Percentiles rank a stretch among this genome's conserved stretches.
Conservation (phyloP, 208 protist species). For the Naegleria lovaniensis region DNA sequence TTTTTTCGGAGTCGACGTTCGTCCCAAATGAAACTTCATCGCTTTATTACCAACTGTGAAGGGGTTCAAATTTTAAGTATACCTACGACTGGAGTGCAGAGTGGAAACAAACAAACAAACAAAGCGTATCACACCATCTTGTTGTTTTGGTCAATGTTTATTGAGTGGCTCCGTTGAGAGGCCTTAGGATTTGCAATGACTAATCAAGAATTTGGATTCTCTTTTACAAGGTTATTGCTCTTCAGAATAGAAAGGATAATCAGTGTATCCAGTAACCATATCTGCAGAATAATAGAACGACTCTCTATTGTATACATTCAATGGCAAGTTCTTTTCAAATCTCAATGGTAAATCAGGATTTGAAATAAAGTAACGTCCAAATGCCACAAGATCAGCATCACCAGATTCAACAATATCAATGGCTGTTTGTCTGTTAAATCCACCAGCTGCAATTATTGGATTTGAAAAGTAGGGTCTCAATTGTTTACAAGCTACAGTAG, state of each 20-base stretch:
- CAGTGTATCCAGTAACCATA: not conserved
- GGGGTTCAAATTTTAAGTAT: too few relatives aligned
- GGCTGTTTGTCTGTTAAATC: not conserved
- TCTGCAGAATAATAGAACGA: not conserved
- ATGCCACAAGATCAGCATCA: conserved; percentile 34
- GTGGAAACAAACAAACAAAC: too few relatives aligned
- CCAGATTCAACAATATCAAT: conserved; percentile 38
- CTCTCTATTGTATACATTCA: not conserved
- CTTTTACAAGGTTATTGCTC: too few relatives aligned
- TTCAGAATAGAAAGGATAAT: not conserved
- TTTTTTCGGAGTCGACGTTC: too few relatives aligned
- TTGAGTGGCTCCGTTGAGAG: too few relatives aligned
- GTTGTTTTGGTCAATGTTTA: too few relatives aligned
- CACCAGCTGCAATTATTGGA: not conserved
- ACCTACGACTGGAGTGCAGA: too few relatives aligned
- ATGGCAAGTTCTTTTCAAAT: not conserved
- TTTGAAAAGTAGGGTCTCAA: not conserved
- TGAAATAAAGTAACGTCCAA: conserved; percentile 28
- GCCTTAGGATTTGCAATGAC: too few relatives aligned
- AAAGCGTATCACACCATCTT: too few relatives aligned
- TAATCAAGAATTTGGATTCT: too few relatives aligned
- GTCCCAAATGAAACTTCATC: too few relatives aligned
- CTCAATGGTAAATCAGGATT: not conserved
- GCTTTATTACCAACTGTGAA: too few relatives aligned
- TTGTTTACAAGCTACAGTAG: not conserved